Evolutionary conservation across 768 basidiomycete genomes (phyloP), one percentile per base, ranked within the genome.

Genomic region (Panaeolus cyanescens): DNA sequence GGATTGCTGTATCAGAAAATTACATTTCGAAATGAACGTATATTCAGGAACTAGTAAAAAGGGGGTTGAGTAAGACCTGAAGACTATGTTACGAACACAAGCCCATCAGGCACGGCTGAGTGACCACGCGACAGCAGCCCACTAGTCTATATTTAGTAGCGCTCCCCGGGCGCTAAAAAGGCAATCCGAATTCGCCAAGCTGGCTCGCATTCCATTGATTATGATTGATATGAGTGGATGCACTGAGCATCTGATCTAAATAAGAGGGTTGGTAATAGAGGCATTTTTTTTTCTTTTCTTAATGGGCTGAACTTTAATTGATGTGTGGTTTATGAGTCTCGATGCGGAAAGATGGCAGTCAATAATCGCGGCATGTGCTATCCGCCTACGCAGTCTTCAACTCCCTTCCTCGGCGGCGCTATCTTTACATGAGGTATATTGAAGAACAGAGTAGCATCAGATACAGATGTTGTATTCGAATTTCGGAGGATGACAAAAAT

Each of bases 71-170:
- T 3, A 13, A 12, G 22, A 12, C 25, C 1, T 50, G 25, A 28
- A 28, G 22, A 22, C 19, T 4, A 13, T 50, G n/a, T 50, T 8
- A 13, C 12, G 25, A 50, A 13, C 5, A 12, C 20, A 7, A 20
- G 45, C 22, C 22, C 8, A 7, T 25, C 22, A 28, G 45, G 45
- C 25, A 50, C 22, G 25, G 12, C 45, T 50, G 22, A 28, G 45
- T 13, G 13, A 28, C 5, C 28, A 28, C 10, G 22, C 25, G 25
- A n/a, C 45, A 50, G 25, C 45, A 50, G 45, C 25, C n/a, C 45
- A 28, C 45, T 50, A 50, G 45, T 50, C 45, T 50, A 50, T 50
- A 25, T 50, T 50, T 50, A 50, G 45, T 28, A 50, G 25, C 45
- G 10, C 25, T 50, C 45, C 25, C 22, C 30, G 45, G 45, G 45